Evolutionary conservation across 1,284 basidiomycete species (phyloP).

Genomic region (Neonothopanus nambi): DNA sequence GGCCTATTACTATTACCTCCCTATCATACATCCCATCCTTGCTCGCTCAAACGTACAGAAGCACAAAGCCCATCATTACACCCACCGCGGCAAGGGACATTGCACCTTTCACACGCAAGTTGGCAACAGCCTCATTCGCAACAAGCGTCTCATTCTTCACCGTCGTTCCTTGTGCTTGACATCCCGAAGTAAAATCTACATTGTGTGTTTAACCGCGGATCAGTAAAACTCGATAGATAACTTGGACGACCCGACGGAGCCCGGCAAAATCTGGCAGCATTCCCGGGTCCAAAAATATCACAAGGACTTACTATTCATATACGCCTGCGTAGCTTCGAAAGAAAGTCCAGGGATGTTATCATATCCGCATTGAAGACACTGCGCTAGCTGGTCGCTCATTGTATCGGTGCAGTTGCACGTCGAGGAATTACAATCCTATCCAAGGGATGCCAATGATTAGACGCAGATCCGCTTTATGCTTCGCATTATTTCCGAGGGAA

Average conservation of each 20-base stretch:
- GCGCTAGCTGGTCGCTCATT: not conserved
- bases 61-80: not conserved
- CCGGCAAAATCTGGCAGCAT: no score
- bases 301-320: not conserved
- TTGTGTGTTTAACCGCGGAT: not conserved
- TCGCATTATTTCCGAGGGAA: not conserved
- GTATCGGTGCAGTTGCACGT: slow-evolving; percentile 6
- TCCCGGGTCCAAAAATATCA: no score
- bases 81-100: not conserved
- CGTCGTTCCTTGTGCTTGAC: not conserved
- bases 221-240: no score
- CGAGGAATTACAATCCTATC: slow-evolving; percentile 2
- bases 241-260: no score
- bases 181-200: slow-evolving; percentile 2
- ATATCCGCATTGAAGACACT: slow-evolving; percentile 7
- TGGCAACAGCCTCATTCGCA: not conserved
- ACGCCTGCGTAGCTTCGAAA: not conserved
- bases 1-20: no score
- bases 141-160: not conserved
- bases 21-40: no score
- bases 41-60: not conserved
- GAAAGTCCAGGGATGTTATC: not conserved
- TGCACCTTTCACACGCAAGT: not conserved
- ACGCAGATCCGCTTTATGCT: no score
- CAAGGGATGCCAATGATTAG: not conserved